A percentile compares a stretch with the other conserved stretches of the same genome.
Evolutionary conservation across 371 early-diverging fungal genomes (phyloP).

Genomic region (Lichtheimia hyalospora): DNA sequence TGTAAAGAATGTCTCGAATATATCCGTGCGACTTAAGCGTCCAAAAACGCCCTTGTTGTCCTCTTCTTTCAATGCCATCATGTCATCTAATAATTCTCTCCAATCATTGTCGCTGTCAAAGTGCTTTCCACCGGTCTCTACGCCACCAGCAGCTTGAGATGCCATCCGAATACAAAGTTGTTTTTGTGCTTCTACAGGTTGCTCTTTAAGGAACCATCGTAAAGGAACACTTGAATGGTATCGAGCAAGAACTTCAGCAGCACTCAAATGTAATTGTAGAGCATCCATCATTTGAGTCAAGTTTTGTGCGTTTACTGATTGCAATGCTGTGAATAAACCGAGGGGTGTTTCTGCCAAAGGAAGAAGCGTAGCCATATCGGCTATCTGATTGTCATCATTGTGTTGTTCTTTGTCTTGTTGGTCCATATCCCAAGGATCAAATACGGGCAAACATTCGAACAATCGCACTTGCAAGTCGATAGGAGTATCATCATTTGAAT

Average conservation of each 20-base stretch:
- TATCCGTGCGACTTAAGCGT: slow-evolving; percentile 51
- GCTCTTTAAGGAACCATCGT: slow-evolving; percentile 57
- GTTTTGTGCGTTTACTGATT: slow-evolving; percentile 41
- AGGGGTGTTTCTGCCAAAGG: slow-evolving; percentile 18
- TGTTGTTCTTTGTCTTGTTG: slow-evolving; percentile 14
- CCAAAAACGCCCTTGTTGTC: slow-evolving; percentile 58
- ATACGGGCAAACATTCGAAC: slow-evolving; percentile 66
- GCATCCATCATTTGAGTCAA: slow-evolving; percentile 63
- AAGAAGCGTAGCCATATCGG: slow-evolving; percentile 31
- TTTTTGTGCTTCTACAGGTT: slow-evolving; percentile 49
- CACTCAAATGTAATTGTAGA: slow-evolving; percentile 64
- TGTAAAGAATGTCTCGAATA: slow-evolving; percentile 67
- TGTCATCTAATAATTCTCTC: slow-evolving; percentile 66
- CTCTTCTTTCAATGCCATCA: slow-evolving; percentile 51
- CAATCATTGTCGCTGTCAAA: slow-evolving; percentile 73
- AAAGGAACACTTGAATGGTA: slow-evolving; percentile 63
- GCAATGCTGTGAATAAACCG: slow-evolving; percentile 46
- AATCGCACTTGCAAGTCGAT: slow-evolving; percentile 55
- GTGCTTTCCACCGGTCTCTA: slow-evolving; percentile 53
- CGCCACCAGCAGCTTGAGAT: slow-evolving; percentile 60
- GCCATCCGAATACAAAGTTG: slow-evolving; percentile 68
- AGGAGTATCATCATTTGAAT: slow-evolving; percentile 35
- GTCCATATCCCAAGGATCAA: slow-evolving; percentile 45
- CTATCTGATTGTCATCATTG: slow-evolving; percentile 3
- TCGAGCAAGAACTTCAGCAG: slow-evolving; percentile 63